phyloP scores from a whole-genome alignment of 345 rosid species.

The Anastatica hierochuntica region DNA sequence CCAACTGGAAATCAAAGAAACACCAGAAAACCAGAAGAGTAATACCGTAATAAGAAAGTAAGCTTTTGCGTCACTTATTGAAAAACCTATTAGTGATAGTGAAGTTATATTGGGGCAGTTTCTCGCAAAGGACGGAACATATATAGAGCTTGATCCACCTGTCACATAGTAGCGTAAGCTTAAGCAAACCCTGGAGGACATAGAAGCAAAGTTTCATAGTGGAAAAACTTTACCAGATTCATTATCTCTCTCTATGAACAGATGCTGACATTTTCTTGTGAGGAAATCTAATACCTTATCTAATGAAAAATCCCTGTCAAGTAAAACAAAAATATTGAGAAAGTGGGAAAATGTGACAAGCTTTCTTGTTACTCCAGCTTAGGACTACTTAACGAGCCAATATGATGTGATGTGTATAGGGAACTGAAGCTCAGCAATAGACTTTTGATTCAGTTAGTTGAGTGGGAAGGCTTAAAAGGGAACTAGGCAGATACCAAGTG shows the following conservation, averaged over 20 bases:
- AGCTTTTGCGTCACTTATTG: conserved; percentile 44
- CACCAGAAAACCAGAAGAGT: not conserved
- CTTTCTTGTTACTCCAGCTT: no score
- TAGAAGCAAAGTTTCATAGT: not conserved
- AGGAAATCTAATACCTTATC: conserved; percentile 47
- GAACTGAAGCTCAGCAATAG: no score
- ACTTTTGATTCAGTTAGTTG: no score
- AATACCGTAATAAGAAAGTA: conserved; percentile 51
- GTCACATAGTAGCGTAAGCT: conserved; percentile 25
- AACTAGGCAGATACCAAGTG: not conserved
- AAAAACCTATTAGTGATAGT: conserved; percentile 67
- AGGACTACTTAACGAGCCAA: no score
- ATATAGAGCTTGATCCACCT: conserved; percentile 28
- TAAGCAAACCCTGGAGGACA: not conserved
- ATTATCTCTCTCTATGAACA: conserved; percentile 49
- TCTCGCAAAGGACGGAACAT: conserved; percentile 42
- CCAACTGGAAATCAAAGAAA: not conserved
- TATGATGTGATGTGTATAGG: no score
- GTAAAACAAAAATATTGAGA: not conserved
- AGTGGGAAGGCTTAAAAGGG: no score
- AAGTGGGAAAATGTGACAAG: no score
- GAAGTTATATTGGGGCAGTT: conserved; percentile 56
- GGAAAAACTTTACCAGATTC: conserved; percentile 34
- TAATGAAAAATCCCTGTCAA: conserved; percentile 43
- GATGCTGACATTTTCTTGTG: conserved; percentile 45